phyloP scores from a whole-genome alignment of 805 yeast species.

The Teunomyces panamensis region DNA sequence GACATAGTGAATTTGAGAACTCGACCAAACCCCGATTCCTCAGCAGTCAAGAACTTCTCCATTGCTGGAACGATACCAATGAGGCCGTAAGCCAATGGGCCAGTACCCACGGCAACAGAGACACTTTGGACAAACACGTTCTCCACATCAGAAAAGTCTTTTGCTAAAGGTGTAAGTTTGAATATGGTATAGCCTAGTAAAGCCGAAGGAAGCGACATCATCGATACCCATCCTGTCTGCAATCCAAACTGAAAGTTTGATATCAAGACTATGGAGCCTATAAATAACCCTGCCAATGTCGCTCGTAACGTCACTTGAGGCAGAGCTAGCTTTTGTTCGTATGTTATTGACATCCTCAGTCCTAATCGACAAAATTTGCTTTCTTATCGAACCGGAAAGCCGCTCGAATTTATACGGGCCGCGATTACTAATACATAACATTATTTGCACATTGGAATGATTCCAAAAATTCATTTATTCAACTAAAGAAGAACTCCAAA shows the following conservation, averaged over 20 bases:
- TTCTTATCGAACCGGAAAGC: background rate
- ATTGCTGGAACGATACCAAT: constrained; percentile 96
- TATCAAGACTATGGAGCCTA: constrained; percentile 84
- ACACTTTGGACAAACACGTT: constrained; percentile 89
- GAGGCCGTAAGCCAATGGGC: constrained; percentile 91
- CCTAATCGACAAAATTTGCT: background rate
- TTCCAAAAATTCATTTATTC: background rate
- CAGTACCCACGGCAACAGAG: constrained; percentile 96
- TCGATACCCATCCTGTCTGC: constrained; percentile 98
- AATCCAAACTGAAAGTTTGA: constrained; percentile 95
- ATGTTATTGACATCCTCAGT: constrained; percentile 3
- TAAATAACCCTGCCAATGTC: constrained; percentile 68
- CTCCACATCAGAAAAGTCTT: constrained; percentile 73
- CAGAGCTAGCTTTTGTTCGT: constrained; percentile 45
- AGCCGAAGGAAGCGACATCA: constrained; percentile 98
- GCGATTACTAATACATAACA: background rate
- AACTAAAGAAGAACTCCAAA: background rate
- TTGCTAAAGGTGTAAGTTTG: constrained; percentile 52
- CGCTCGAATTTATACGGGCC: background rate
- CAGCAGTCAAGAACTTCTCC: constrained; percentile 76
- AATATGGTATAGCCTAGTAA: constrained; percentile 81
- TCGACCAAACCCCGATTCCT: constrained; percentile 65
- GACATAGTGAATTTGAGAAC: constrained; percentile 35
- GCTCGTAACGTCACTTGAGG: constrained; percentile 75
- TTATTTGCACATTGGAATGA: background rate